phyloP scores from a whole-genome alignment of 768 basidiomycete genomes.

The Hemileccinum impolitum region DNA sequence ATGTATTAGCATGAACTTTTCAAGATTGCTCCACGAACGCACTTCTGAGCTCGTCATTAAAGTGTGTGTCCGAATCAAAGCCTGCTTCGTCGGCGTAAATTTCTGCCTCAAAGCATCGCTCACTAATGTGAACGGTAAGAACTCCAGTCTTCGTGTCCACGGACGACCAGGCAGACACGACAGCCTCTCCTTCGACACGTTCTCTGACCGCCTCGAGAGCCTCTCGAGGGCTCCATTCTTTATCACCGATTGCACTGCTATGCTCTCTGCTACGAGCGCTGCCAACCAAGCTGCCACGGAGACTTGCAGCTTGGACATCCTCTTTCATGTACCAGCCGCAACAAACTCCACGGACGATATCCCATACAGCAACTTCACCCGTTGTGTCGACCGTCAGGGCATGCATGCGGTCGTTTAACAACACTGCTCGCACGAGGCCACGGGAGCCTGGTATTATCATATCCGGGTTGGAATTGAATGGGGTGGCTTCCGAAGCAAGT shows the following conservation, averaged over 20 bases:
- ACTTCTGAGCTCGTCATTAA: conserved; percentile 81
- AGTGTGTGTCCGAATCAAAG: conserved; percentile 53
- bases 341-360: conserved; percentile 77
- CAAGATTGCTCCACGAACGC: conserved; percentile 30
- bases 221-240: conserved; percentile 70
- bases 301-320: conserved; percentile 60
- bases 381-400: conserved; percentile 87
- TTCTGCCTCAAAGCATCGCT: conserved; percentile 91
- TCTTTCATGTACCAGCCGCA: conserved; percentile 64
- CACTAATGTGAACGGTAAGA: conserved; percentile 82
- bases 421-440: conserved; percentile 77
- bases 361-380: conserved; percentile 90
- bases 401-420: conserved; percentile 87
- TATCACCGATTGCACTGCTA: conserved; percentile 33
- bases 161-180: conserved; percentile 78
- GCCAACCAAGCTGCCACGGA: conserved; percentile 42
- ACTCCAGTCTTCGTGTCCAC: conserved; percentile 90
- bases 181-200: conserved; percentile 92
- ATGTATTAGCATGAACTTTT: conserved; percentile 4
- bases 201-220: conserved; percentile 85
- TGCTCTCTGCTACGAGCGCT: conserved; percentile 33
- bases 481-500: conserved; percentile 71
- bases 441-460: conserved; percentile 69
- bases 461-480: conserved; percentile 56
- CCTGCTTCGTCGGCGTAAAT: conserved; percentile 93